Percentiles rank a stretch among this genome's conserved stretches.
phyloP scores from a whole-genome alignment of 2,329 filamentous ascomycete species.

The Aureobasidium pullulans region DNA sequence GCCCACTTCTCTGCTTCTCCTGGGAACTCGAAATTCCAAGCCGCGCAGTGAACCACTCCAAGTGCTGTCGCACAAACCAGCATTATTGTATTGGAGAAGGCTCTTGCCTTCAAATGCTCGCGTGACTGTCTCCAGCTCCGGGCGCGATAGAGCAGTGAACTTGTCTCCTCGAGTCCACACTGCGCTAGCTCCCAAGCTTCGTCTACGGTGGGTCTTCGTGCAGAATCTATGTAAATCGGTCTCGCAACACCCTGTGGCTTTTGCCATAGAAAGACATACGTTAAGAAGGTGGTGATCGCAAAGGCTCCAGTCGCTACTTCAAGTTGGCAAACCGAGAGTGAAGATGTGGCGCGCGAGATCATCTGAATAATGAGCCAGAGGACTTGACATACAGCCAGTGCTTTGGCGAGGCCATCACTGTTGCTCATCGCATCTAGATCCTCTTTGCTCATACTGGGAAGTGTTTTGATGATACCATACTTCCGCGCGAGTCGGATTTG shows the following conservation, averaged over 20 bases:
- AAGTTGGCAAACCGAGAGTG: neutral
- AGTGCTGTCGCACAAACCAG: neutral
- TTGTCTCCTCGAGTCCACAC: conserved; percentile 1
- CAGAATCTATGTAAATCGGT: neutral
- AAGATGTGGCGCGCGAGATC: neutral
- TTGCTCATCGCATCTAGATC: conserved; percentile 6
- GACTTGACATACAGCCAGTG: conserved; percentile 6
- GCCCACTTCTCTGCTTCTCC: neutral
- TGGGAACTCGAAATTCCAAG: conserved; percentile 1
- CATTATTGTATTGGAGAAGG: neutral
- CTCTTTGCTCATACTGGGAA: conserved; percentile 8
- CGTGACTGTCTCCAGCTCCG: conserved; percentile 1
- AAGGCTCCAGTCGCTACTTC: neutral
- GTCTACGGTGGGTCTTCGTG: neutral
- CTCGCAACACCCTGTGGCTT: neutral
- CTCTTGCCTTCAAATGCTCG: neutral
- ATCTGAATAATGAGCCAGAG: conserved; percentile 12
- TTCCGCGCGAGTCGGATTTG: neutral
- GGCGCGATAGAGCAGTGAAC: neutral
- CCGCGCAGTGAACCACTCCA: neutral
- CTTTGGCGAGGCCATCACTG: conserved; percentile 9
- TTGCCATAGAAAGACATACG: neutral
- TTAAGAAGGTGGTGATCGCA: neutral
- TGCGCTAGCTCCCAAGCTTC: conserved; percentile 1
- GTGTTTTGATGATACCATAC: neutral